Evolutionary conservation across 140 eudicot genomes (phyloP).

Genomic region (Stevia rebaudiana): DNA sequence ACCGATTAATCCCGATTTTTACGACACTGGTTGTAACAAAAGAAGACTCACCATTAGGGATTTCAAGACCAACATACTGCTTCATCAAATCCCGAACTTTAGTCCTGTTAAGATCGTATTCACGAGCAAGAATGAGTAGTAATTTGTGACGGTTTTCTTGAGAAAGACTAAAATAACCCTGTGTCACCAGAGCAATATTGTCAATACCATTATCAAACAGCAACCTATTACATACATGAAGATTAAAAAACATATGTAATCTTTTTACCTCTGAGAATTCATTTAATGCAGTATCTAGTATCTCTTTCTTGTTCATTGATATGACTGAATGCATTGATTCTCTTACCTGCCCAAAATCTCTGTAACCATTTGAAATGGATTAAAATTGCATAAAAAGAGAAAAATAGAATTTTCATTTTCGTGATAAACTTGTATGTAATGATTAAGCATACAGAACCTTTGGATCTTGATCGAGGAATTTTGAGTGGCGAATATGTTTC

Average conservation of each 20-base stretch:
- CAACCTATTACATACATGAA: background rate
- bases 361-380: conserved; percentile 21
- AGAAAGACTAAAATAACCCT: conserved; percentile 80
- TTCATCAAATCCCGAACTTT: conserved; percentile 85
- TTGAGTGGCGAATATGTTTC: conserved; percentile 29
- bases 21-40: conserved; percentile 8
- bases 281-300: conserved; percentile 63
- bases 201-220: conserved; percentile 7
- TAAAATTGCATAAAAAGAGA: background rate
- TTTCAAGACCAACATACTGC: conserved; percentile 77
- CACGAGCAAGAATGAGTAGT: conserved; percentile 64
- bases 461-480: conserved; percentile 26
- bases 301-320: conserved; percentile 74
- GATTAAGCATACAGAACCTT: conserved; percentile 30
- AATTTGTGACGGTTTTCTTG: conserved; percentile 46
- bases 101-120: conserved; percentile 75
- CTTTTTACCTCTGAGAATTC: conserved; percentile 67
- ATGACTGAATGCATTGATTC: conserved; percentile 78
- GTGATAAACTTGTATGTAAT: background rate
- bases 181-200: conserved; percentile 14
- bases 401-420: background rate
- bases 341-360: conserved; percentile 62
- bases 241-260: background rate
- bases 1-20: no score
- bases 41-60: conserved; percentile 52